Evolutionary conservation across 2,329 filamentous ascomycete genomes (phyloP).

Genomic region (Thelonectria discophora): DNA sequence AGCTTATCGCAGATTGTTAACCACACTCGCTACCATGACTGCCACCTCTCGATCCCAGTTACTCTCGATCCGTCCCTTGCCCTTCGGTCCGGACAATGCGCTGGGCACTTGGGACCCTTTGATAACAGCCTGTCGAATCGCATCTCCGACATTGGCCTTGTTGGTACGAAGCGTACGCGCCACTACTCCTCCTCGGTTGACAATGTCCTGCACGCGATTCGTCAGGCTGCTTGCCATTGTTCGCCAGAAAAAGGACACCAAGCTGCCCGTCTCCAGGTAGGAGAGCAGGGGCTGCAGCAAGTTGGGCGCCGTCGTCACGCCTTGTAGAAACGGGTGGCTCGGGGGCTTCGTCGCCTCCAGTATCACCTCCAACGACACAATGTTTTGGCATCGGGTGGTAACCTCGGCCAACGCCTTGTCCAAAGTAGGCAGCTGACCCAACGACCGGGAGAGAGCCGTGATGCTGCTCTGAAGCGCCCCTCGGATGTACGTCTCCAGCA

Average conservation of each 20-base stretch:
- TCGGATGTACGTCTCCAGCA: constrained; percentile 83
- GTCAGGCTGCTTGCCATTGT: constrained; percentile 82
- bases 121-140: constrained; percentile 84
- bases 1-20: constrained; percentile 61
- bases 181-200: constrained; percentile 82
- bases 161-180: constrained; percentile 83
- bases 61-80: constrained; percentile 57
- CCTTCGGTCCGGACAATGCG: constrained; percentile 54
- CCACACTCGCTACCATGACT: constrained; percentile 90
- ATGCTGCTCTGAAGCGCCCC: constrained; percentile 82
- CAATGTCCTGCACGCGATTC: constrained; percentile 82
- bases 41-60: constrained; percentile 91
- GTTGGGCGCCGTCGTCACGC: constrained; percentile 49
- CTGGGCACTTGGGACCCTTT: constrained; percentile 76
- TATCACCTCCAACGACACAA: constrained; percentile 85
- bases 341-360: constrained; percentile 75
- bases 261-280: constrained; percentile 84
- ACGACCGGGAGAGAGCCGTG: constrained; percentile 75
- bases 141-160: constrained; percentile 76
- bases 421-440: constrained; percentile 82
- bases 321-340: constrained; percentile 69
- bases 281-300: constrained; percentile 78
- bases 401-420: constrained; percentile 86
- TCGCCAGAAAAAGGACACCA: constrained; percentile 94
- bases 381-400: constrained; percentile 85